Evolutionary conservation across 495 filamentous ascomycete genomes (phyloP).

Genomic region (Penicillium cinerascens): DNA sequence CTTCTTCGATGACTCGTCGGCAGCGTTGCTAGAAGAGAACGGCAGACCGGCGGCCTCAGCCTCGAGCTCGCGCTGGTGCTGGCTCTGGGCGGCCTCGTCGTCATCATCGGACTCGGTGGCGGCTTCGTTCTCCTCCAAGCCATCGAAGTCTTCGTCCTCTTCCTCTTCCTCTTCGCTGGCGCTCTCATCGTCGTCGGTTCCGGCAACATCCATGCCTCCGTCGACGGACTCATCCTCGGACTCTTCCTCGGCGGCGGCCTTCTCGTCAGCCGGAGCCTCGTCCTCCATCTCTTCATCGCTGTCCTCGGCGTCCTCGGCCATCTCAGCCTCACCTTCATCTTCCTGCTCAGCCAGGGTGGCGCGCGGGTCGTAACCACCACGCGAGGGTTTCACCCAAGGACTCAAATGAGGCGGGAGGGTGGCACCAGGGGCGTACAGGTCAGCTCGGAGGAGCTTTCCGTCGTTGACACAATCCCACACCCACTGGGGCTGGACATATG

Average conservation of each 20-base stretch:
- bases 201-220: constrained; percentile 60
- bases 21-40: constrained; percentile 36
- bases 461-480: constrained; percentile 95
- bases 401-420: constrained; percentile 90
- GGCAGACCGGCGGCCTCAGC: constrained; percentile 70
- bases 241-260: constrained; percentile 27
- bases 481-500: constrained; percentile 96
- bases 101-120: constrained; percentile 51
- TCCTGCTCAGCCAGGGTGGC: constrained; percentile 71
- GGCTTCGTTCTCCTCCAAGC: constrained; percentile 38
- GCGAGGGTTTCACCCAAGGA: constrained; percentile 85
- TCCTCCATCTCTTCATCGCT: constrained; percentile 45
- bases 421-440: constrained; percentile 86
- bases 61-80: constrained; percentile 84
- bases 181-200: constrained; percentile 46
- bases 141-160: constrained; percentile 38
- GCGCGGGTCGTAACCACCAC: constrained; percentile 86
- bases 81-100: constrained; percentile 47
- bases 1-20: constrained; percentile 46
- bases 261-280: constrained; percentile 23
- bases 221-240: constrained; percentile 44
- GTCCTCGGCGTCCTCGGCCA: constrained; percentile 55
- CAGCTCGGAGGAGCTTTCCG: constrained; percentile 78
- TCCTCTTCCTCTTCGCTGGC: constrained; percentile 39
- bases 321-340: constrained; percentile 76